Base-by-base conservation (phyloP, 805 yeast genomes). In the Lipomyces orientalis region DNA sequence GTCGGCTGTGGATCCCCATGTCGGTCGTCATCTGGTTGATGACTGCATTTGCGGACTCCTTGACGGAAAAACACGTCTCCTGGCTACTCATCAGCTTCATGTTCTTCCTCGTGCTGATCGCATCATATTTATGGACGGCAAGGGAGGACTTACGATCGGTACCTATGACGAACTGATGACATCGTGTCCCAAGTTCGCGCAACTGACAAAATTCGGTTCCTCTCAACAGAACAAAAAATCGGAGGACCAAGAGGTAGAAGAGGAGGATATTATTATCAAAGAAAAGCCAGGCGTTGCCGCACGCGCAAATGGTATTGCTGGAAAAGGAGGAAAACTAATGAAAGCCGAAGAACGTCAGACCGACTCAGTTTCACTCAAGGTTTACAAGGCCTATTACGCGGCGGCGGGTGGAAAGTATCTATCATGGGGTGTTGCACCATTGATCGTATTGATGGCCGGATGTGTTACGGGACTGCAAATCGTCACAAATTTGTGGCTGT, bases 1-100 rank as follows among this genome's bases (percentile, higher is more conserved):
- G 67, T 87, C 92, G 80, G 97, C 97, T 2, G 97, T 91, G 16
- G 97, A 92, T 79, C 90, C 96, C 10, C 86, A 90, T 74, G 97
- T 91, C 31, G 95, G 96, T 16, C 86, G 85, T 63, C 90, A 88
- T 72, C 89, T 91, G 61, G 85, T 91, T 84, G 85, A 86, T 37
- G 80, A 86, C 54, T 91, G 97, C 78, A 77, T 91, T 56, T 70
- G 84, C 68, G 93, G 90, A 0, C 67, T 86, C 34, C 75, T 92
- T 67, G 78, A 79, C 54, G 77, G 78, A 22, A 86, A 84, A 73
- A 92, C 97, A 0, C 83, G 95, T 73, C 74, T 92, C 10, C 81
- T 91, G 73, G 96, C 96, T 1, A 92, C 97, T 0, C 97, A 91
- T 77, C 97, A 92, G 76, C 80, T 92, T 61, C 86, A 91, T 5